Evolutionary conservation across 176 grass and related monocot species (phyloP), one percentile per base, ranked within the genome.

Genomic region (Musa beccarii): DNA sequence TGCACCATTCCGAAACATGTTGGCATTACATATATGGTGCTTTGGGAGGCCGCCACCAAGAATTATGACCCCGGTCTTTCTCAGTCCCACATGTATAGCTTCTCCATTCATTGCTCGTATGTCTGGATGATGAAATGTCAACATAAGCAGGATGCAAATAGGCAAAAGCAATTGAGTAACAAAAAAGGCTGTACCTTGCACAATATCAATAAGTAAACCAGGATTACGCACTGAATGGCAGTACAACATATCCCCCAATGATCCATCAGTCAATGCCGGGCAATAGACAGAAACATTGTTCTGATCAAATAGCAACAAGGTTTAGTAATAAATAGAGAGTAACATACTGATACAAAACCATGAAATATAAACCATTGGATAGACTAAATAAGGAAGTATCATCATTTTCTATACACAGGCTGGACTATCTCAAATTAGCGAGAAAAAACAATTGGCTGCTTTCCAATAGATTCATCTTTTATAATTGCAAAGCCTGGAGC

Each of bases 11-110:
- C 94, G 85, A 52, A 98, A 86, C 94, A 98, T 98, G 85, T 98
- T 98, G 61, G 94, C 94, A 80, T 98, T 98, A 78, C 90, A 91
- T 81, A 98, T 93, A 70, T 98, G 94, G 78, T 98, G 94, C 73
- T 98, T 98, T 15, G 88, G 90, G 71, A 93, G 84, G 52, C 94
- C 94, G 68, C 94, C 94, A 70, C 90, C 94, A 61, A 93, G 84
- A 81, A 93, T 71, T 78, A 98, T 98, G 73, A 89, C 83, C 71
- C 94, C 94, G 22, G 90, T 98, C 81, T 91, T 93, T 76, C 90
- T 90, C 75, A 71, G 80, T 63, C 59, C 79, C 49, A 84, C 86
- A 78, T 98, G 90, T 78, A 98, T 82, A n/a, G 90, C 90, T 85
- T 98, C 90, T 51, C 90, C 88, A 83, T 98, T 98, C 79, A 98